These are phyloP conservation scores for Rutstroemia sp. DNA, from an alignment of 2,329 filamentous ascomycete species.

Conservation along the genomic window DNA sequence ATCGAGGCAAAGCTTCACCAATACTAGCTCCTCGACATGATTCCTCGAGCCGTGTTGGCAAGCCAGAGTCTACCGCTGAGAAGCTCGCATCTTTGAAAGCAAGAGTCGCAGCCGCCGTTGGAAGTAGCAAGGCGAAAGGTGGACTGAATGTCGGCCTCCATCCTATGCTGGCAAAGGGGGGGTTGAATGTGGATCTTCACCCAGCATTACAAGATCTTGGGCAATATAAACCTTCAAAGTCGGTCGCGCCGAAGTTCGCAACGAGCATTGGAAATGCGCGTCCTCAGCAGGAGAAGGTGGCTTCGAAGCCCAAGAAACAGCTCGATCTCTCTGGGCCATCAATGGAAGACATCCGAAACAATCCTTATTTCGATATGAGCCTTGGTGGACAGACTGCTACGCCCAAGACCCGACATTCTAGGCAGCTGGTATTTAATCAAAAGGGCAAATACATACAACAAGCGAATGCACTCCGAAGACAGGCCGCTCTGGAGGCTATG, in stretches of 20 bases:
- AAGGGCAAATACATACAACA: conserved; percentile 97
- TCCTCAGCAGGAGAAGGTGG: conserved; percentile 33
- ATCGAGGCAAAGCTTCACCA: conserved; percentile 40
- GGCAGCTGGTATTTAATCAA: conserved; percentile 81
- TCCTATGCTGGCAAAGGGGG: conserved; percentile 33
- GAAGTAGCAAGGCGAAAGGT: conserved; percentile 39
- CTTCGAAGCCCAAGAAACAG: conserved; percentile 40
- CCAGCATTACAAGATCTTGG: conserved; percentile 60
- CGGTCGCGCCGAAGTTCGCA: conserved; percentile 31
- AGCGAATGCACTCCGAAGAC: conserved; percentile 78
- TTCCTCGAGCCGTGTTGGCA: conserved; percentile 45
- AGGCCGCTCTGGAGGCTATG: conserved; percentile 86
- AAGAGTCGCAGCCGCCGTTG: conserved; percentile 68
- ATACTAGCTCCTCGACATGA: conserved; percentile 52
- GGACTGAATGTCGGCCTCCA: conserved; percentile 36
- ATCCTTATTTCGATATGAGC: conserved; percentile 77
- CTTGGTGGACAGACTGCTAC: conserved; percentile 50
- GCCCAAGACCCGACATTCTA: conserved; percentile 59
- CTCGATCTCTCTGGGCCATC: conserved; percentile 51
- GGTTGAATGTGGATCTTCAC: conserved; percentile 37
- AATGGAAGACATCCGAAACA: conserved; percentile 53
- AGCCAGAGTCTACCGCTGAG: conserved; percentile 52
- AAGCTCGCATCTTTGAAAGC: conserved; percentile 72
- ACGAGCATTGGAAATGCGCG: conserved; percentile 34
- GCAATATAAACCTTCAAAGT: conserved; percentile 38